Conservation (phyloP, 768 basidiomycete species). For the Russula sp. region DNA sequence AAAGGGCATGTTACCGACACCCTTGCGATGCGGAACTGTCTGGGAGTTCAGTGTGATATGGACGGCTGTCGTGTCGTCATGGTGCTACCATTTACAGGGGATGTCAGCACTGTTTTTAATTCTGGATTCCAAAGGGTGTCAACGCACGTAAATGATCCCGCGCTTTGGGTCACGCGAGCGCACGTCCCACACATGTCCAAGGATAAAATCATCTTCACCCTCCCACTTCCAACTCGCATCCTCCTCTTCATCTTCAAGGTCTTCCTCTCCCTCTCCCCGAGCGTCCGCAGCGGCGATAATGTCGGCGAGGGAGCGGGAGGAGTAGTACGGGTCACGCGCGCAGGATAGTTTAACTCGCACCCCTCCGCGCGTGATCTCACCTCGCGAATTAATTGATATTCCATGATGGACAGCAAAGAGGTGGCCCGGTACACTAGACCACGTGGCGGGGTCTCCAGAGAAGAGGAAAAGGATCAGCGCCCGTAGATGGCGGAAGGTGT, state of each 20-base stretch:
- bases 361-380: conserved; percentile 47
- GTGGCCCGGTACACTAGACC: conserved; percentile 40
- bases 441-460: conserved; percentile 32
- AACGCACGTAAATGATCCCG: conserved; percentile 63
- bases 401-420: conserved; percentile 59
- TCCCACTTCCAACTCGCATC: conserved; percentile 61
- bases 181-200: conserved; percentile 56
- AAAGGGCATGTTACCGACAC: conserved; percentile 58
- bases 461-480: conserved; percentile 63
- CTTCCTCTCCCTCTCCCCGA: conserved; percentile 20
- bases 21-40: conserved; percentile 52
- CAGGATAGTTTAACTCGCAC: conserved; percentile 35
- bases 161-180: conserved; percentile 41
- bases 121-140: no score
- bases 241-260: conserved; percentile 32
- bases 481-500: conserved; percentile 64
- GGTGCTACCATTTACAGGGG: conserved; percentile 43
- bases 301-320: conserved; percentile 34
- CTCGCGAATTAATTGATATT: conserved; percentile 45
- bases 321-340: conserved; percentile 35
- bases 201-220: conserved; percentile 62
- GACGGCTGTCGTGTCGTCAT: conserved; percentile 49
- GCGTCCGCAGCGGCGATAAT: conserved; percentile 24
- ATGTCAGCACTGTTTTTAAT: background rate
- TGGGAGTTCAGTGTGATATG: conserved; percentile 63